Percentiles rank a stretch among this genome's conserved stretches.
phyloP scores from a whole-genome alignment of 345 rosid species.

The Trapa bicornis region DNA sequence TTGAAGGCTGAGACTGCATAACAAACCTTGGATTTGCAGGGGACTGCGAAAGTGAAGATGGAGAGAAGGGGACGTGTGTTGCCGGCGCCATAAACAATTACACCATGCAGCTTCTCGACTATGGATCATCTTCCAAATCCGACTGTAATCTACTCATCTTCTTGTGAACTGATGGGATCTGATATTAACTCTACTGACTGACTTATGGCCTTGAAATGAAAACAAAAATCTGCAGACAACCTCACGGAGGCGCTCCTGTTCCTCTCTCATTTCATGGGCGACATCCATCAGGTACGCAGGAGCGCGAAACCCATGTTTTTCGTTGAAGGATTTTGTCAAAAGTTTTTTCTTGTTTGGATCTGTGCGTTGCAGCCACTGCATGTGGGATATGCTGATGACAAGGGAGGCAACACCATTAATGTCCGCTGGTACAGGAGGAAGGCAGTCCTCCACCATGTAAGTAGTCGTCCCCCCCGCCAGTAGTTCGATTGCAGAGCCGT shows the following conservation, averaged over 20 bases:
- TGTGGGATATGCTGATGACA: constrained; percentile 62
- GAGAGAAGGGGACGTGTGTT: constrained; percentile 55
- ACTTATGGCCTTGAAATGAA: background rate
- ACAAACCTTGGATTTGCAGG: no score
- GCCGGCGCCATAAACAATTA: constrained; percentile 85
- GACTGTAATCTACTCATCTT: constrained; percentile 26
- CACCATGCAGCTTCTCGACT: constrained; percentile 75
- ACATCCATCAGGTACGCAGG: constrained; percentile 63
- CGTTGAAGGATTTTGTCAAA: no score
- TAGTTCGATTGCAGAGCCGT: no score
- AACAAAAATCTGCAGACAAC: constrained; percentile 36
- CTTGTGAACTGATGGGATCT: background rate
- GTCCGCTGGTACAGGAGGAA: constrained; percentile 80
- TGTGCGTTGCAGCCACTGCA: constrained; percentile 57
- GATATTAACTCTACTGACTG: background rate
- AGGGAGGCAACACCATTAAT: constrained; percentile 70
- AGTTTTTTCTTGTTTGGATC: background rate
- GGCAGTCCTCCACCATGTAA: constrained; percentile 72
- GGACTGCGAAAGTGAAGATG: constrained; percentile 17
- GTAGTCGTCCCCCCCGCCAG: constrained; percentile 1
- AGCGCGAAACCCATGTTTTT: background rate
- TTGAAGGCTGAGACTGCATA: no score
- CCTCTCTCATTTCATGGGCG: constrained; percentile 80
- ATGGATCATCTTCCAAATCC: constrained; percentile 26
- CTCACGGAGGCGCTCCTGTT: constrained; percentile 86